phyloP scores from a whole-genome alignment of 2,329 filamentous ascomycete genomes.

The Botrytis fragariae region DNA sequence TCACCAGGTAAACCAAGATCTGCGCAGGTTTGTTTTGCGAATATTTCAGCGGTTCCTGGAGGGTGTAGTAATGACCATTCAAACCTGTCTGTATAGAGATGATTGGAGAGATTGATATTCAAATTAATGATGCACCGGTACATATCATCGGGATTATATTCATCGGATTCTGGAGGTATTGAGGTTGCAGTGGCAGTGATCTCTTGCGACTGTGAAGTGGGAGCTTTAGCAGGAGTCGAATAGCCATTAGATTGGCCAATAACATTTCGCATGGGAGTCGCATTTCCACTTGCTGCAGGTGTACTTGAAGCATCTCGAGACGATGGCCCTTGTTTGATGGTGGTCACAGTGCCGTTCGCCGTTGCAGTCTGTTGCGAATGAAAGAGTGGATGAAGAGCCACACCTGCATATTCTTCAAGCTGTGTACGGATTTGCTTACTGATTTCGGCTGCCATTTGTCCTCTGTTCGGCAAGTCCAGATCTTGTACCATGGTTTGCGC shows the following conservation, averaged over 20 bases:
- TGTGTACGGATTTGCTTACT: conserved; percentile 93
- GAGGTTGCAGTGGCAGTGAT: conserved; percentile 70
- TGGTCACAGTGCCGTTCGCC: conserved; percentile 38
- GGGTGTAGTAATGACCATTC: conserved; percentile 95
- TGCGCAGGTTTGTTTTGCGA: conserved; percentile 88
- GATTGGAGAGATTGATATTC: conserved; percentile 87
- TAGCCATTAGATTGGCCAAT: conserved; percentile 42
- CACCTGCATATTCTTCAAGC: conserved; percentile 91
- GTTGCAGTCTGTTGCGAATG: conserved; percentile 52
- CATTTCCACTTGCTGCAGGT: conserved; percentile 49
- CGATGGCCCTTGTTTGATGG: conserved; percentile 32
- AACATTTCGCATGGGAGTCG: conserved; percentile 56
- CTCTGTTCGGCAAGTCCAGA: conserved; percentile 79
- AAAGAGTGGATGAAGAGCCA: conserved; percentile 90
- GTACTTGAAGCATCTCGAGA: conserved; percentile 44
- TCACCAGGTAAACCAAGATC: conserved; percentile 87
- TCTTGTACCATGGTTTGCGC: conserved; percentile 89
- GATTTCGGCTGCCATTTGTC: conserved; percentile 70
- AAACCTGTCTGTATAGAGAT: conserved; percentile 94
- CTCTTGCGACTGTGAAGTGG: conserved; percentile 43
- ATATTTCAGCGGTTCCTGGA: conserved; percentile 85
- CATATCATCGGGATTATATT: conserved; percentile 86
- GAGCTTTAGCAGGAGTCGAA: conserved; percentile 49
- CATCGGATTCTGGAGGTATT: conserved; percentile 63
- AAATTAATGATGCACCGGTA: conserved; percentile 91